Evolutionary conservation across 805 yeast genomes (phyloP), one percentile per base, ranked within the genome.

Genomic region (Dipodascopsis uninucleata): DNA sequence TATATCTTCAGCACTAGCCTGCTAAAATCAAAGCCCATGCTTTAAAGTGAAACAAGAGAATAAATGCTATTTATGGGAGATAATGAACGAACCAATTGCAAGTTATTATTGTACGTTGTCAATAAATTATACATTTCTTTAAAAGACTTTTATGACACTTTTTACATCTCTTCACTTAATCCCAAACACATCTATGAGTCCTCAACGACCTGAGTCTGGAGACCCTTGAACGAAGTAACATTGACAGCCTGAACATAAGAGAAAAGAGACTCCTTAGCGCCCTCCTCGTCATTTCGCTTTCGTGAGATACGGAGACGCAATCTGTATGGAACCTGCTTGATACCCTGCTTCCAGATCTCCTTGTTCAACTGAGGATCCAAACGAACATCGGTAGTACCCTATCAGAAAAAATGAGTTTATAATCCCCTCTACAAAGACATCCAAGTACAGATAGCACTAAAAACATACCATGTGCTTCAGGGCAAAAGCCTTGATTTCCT

Each of bases 281-380:
- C 90, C 81, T 93, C 98, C 80, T 93, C 98, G 76, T 93, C 97
- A 81, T 93, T 93, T 81, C 97, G 87, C 89, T 84, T 93, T 83
- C 96, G 85, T 58, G 97, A 88, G 77, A 93, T 89, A 80, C 96
- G 89, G 72, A 93, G 81, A 81, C 98, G 89, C 75, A 93, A 72
- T 82, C 96, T 89, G 87, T 77, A 78, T 72, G 95, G 96, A 69
- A 87, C 95, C 79, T 97, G 97, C 81, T 89, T 88, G 78, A 93
- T 82, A 81, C 98, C 98, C 80, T 95, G 89, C 76, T 86, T 84
- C 98, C 98, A 93, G 78, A 93, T 80, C 70, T 83, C 94, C 76
- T 89, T 93, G 85, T 93, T 93, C 75, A 93, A 80, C 76, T 82
- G 86, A 71, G 98, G 97, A 77, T 93, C 97, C 68, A 93, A 77